Evolutionary conservation across 176 grass and related monocot genomes (phyloP), one percentile per base, ranked within the genome.

Genomic region (Otatea glauca): DNA sequence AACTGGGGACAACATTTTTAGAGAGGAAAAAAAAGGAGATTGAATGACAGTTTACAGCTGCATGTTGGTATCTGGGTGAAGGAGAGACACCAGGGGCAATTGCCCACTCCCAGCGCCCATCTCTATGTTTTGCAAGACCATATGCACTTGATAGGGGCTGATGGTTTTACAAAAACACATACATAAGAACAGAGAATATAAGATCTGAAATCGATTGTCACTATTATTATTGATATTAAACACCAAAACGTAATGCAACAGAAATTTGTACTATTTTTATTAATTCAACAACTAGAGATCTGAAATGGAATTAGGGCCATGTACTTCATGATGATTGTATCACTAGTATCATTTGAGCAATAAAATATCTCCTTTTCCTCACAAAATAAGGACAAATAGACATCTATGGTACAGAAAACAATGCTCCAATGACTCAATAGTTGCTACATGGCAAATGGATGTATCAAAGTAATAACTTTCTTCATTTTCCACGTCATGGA

Each of bases 101-200:
- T 85, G 97, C 97, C 97, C 97, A 99, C 51, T 99, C 97, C 97
- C 97, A 99, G 27, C 97, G 91, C 15, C 97, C 97, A 88, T 99
- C 97, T 83, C 97, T 94, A 87, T 99, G 97, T 82, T 99, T 99
- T 47, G 97, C 97, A 78, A 99, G 97, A 76, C 97, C 97, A 89
- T 96, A 99, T 61, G 97, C 93, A 94, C 92, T 99, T 83, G 97
- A 88, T 20, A 99, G 56, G 38, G 97, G 97, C 97, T 99, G 81
- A 75, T 56, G 18, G 10, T 50, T 76, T 74, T 37, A 77, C 68
- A 75, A 70, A 74, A 76, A 55, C 41, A 67, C 38, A 74, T 24
- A 41, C 13, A 39, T 74, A 84, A 37, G 51, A 60, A 73, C 9
- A 77, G 48, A 64, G 78, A 10, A 80, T 37, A 39, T 47, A 39